A percentile compares a stretch with the other conserved stretches of the same genome.
Conservation (phyloP, 495 filamentous ascomycete genomes). For the Hypoxylon trugodes region DNA sequence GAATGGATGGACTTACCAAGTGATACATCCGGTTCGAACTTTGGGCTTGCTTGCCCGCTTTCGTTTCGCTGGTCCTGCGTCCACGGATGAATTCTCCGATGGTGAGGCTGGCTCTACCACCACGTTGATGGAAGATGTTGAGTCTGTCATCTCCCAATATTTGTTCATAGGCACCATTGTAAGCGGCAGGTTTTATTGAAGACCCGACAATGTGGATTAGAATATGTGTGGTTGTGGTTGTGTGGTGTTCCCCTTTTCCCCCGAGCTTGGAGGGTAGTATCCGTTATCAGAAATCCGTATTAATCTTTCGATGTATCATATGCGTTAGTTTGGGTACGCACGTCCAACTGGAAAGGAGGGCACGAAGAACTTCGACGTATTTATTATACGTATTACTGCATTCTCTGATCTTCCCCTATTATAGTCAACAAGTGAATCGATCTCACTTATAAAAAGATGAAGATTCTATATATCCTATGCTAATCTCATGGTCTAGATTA, state of each 20-base stretch:
- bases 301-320: constrained; percentile 14
- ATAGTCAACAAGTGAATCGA: not conserved
- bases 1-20: constrained; percentile 26
- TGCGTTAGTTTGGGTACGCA: constrained; percentile 9
- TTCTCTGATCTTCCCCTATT: constrained; percentile 10
- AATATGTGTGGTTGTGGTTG: constrained; percentile 4
- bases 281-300: constrained; percentile 9
- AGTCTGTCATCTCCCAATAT: constrained; percentile 5
- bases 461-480: not conserved
- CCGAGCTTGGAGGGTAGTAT: constrained; percentile 16
- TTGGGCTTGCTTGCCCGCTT: constrained; percentile 39
- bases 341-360: not conserved
- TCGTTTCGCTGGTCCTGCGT: constrained; percentile 15
- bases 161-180: constrained; percentile 17
- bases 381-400: constrained; percentile 35
- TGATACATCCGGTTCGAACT: constrained; percentile 38
- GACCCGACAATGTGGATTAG: not conserved
- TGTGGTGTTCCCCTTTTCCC: not conserved
- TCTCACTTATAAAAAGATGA: constrained; percentile 19
- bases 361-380: constrained; percentile 24
- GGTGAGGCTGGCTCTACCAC: constrained; percentile 18
- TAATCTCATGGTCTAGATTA: constrained; percentile 27
- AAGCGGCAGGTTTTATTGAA: not conserved
- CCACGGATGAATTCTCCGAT: not conserved
- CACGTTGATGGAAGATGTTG: constrained; percentile 16